These are phyloP conservation scores for Pichia ethanolica DNA, from an alignment of 805 yeast species.

Conservation along the genomic window DNA sequence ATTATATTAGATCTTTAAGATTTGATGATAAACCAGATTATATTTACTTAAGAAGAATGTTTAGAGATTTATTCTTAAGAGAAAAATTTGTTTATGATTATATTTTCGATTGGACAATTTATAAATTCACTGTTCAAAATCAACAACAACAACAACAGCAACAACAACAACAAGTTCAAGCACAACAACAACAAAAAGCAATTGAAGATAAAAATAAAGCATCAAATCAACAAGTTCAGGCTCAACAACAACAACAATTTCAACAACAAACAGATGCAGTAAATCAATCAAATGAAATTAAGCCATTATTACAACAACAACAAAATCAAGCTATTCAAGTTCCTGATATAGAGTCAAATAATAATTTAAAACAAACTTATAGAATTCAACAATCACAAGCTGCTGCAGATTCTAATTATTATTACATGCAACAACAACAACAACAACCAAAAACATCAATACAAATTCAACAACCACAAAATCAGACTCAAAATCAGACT, in stretches of 20 bases:
- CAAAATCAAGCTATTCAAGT: slow-evolving; percentile 27
- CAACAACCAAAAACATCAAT: slow-evolving; percentile 11
- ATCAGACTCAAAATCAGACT: slow-evolving; percentile 8
- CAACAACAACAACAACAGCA: slow-evolving; percentile 30
- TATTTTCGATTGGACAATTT: slow-evolving; percentile 94
- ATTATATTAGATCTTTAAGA: slow-evolving; percentile 81
- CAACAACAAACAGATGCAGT: not conserved
- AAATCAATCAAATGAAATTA: slow-evolving; percentile 10
- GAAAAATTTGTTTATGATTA: slow-evolving; percentile 90
- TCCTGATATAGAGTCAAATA: slow-evolving; percentile 22
- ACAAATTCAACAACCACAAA: slow-evolving; percentile 15
- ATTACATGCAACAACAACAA: slow-evolving; percentile 14
- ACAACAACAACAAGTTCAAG: slow-evolving; percentile 15
- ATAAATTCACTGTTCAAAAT: slow-evolving; percentile 61
- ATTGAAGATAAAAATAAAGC: slow-evolving; percentile 13
- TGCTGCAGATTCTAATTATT: slow-evolving; percentile 10
- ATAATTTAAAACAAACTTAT: slow-evolving; percentile 10
- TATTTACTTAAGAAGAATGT: slow-evolving; percentile 74
- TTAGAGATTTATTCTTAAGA: slow-evolving; percentile 81
- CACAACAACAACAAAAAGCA: slow-evolving; percentile 13
- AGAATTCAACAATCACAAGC: slow-evolving; percentile 15
- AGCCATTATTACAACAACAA: slow-evolving; percentile 26
- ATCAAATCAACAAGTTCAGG: not conserved
- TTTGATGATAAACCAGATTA: slow-evolving; percentile 98
- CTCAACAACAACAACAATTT: slow-evolving; percentile 4